phyloP scores from a whole-genome alignment of 1,284 basidiomycete species.

The Microstroma glucosiphilum region DNA sequence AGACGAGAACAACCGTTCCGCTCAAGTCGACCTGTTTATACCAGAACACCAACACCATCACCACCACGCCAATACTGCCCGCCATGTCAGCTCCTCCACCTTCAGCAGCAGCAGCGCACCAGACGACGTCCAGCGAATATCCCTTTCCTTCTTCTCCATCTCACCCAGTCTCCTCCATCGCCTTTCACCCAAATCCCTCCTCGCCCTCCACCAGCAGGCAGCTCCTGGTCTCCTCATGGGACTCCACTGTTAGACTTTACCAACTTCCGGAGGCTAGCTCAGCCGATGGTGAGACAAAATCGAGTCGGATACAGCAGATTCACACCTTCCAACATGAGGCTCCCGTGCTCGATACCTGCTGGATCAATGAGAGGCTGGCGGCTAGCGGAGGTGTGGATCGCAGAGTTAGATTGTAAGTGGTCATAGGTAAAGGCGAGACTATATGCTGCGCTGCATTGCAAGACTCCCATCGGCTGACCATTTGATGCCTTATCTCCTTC shows the following conservation, averaged over 20 bases:
- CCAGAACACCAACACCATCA: too few relatives aligned
- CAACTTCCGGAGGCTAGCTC: constrained; percentile 12
- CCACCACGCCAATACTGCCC: too few relatives aligned
- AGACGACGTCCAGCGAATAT: not conserved
- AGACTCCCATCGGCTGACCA: not conserved
- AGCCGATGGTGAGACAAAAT: constrained; percentile 6
- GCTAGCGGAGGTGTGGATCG: constrained; percentile 42
- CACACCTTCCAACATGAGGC: constrained; percentile 42
- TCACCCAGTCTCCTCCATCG: constrained; percentile 27
- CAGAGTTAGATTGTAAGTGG: constrained; percentile 30
- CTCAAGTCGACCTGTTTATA: too few relatives aligned
- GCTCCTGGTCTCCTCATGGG: constrained; percentile 43
- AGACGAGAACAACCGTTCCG: too few relatives aligned
- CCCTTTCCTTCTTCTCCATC: constrained; percentile 15
- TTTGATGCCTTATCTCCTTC: not conserved
- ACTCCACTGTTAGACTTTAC: constrained; percentile 40
- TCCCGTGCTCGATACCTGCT: constrained; percentile 45
- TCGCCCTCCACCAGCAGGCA: constrained; percentile 9
- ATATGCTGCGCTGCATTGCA: not conserved
- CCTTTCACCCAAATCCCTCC: constrained; percentile 19
- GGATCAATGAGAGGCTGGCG: constrained; percentile 29
- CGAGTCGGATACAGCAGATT: constrained; percentile 14
- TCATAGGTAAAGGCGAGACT: too few relatives aligned
- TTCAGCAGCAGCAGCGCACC: not conserved
- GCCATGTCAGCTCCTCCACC: constrained; percentile 1